Base-by-base conservation (phyloP, 768 basidiomycete species). In the Sarcomyxa edulis region DNA sequence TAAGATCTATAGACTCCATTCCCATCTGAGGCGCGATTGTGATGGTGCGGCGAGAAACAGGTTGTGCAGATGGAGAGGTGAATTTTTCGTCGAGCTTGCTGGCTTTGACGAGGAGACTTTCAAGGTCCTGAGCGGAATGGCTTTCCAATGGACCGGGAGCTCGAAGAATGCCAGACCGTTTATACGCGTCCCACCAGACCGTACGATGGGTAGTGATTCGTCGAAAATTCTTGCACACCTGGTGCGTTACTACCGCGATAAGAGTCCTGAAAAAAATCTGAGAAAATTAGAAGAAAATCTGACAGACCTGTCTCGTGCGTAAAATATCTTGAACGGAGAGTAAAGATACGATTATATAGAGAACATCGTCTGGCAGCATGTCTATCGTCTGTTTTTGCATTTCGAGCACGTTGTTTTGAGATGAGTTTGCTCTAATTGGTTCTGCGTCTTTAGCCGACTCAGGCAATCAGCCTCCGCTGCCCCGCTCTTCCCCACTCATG, bases 111-210 rank as follows among this genome's bases (percentile, higher is more conserved):
- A 35, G 22, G 12, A 5, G 5, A n/a, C 18, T 7, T 23, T 35
- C 15, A n/a, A 35, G 5, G 25, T 35, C 35, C 21, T 15, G 7
- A 24, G 21, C n/a, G 5, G 35, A 35, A n/a, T 35, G 35, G 25
- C 12, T n/a, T 5, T n/a, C 5, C 21, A 22, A 35, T 9, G 35
- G 35, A 8, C 35, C 35, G 5, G 35, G 35, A 3, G 35, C 21
- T 15, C 3, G 35, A 5, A 35, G 11, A 5, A 35, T 2, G 3
- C 21, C 6, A 11, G 19, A 4, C 4, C 18, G 10, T 21, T 6
- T 35, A 14, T 35, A 35, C 12, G 35, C 35, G 18, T 35, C 25
- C 8, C 21, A 4, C 35, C 35, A 35, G 10, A 35, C 22, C 10
- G 35, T 20, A 22, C 35, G 14, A n/a, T 20, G 10, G 6, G 14